Evolutionary conservation across 2,329 filamentous ascomycete species (phyloP).

Genomic region (Basipetospora chlamydospora): DNA sequence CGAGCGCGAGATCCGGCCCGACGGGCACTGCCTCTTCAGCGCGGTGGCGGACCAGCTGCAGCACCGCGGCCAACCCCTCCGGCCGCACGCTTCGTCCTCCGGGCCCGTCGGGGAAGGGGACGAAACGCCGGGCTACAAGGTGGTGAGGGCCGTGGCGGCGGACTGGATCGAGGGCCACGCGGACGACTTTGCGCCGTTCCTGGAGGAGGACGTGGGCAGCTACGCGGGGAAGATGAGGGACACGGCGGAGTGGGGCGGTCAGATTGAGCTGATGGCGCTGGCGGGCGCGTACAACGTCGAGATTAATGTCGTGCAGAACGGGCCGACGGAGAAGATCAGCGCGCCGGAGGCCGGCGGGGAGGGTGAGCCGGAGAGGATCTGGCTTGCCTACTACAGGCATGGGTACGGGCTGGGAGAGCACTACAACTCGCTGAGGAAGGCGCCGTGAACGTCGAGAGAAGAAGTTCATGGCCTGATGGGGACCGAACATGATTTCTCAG

Average conservation of each 20-base stretch:
- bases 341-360: conserved; percentile 24
- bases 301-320: conserved; percentile 78
- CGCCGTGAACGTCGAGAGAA: too few species aligned
- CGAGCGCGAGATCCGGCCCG: conserved; percentile 70
- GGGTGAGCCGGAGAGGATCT: conserved; percentile 46
- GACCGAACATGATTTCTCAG: too few species aligned
- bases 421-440: conserved; percentile 64
- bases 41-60: conserved; percentile 75
- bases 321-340: conserved; percentile 61
- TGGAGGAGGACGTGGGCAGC: conserved; percentile 62
- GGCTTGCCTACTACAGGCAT: conserved; percentile 91
- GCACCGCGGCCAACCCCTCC: conserved; percentile 32
- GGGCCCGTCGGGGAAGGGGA: conserved; percentile 4
- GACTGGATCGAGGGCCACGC: conserved; percentile 59
- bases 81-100: too few species aligned
- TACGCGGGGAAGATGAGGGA: conserved; percentile 68
- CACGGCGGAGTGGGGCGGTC: conserved; percentile 91
- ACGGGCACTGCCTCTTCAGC: conserved; percentile 91
- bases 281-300: conserved; percentile 65
- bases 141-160: conserved; percentile 57
- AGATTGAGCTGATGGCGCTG: conserved; percentile 77
- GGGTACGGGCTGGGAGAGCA: conserved; percentile 92
- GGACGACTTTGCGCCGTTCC: conserved; percentile 74
- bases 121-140: conserved; percentile 38
- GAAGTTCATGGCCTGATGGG: too few species aligned